These are phyloP conservation scores for Cardamine chenopodiifolia DNA, from an alignment of 345 rosid genomes.

Conservation along the genomic window DNA sequence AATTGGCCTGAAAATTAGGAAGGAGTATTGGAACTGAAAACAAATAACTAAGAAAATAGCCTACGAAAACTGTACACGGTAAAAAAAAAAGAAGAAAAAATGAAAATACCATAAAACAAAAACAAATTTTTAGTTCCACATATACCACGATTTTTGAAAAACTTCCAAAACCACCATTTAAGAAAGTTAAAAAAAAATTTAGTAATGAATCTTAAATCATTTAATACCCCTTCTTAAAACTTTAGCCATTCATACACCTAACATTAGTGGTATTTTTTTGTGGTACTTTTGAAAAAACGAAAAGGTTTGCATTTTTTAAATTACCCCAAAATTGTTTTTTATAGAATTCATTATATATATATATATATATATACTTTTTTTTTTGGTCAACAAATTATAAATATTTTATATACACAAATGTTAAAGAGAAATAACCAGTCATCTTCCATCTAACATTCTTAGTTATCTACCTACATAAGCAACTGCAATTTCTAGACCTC, in stretches of 20 bases:
- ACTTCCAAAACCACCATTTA: neutral
- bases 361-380: too few species aligned
- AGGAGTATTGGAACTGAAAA: neutral
- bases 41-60: neutral
- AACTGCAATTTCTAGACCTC: neutral
- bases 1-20: neutral
- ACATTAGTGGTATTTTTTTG: neutral
- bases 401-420: neutral
- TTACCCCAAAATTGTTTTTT: neutral
- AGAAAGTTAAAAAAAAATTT: neutral
- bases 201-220: neutral
- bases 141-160: neutral
- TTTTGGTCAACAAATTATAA: too few species aligned
- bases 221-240: neutral
- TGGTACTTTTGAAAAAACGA: neutral
- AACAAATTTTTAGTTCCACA: neutral
- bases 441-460: slow-evolving; percentile 27
- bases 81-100: neutral
- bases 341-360: neutral
- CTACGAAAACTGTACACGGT: neutral
- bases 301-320: neutral
- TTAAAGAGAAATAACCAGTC: slow-evolving; percentile 15
- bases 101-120: neutral
- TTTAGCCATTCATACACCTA: neutral
- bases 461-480: slow-evolving; percentile 34